phyloP scores from a whole-genome alignment of 192 early-diverging fungal species.

The Lunasporangiospora selenospora region DNA sequence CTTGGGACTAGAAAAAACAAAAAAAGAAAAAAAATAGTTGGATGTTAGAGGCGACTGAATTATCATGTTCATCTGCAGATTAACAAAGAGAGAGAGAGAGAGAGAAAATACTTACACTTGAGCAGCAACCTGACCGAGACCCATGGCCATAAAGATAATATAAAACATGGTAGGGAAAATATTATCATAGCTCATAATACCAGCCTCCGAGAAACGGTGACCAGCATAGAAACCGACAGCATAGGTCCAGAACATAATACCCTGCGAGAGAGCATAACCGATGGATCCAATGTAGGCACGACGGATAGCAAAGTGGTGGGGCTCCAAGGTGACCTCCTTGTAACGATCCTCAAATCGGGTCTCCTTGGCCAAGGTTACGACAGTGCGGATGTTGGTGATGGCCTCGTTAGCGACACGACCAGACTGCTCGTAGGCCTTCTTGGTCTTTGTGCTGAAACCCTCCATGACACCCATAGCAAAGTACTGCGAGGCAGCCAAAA shows the following conservation, averaged over 20 bases:
- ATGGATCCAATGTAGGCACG: slow-evolving; percentile 49
- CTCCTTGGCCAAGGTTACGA: slow-evolving; percentile 73
- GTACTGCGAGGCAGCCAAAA: slow-evolving; percentile 70
- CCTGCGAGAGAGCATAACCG: slow-evolving; percentile 61
- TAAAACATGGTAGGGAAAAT: slow-evolving; percentile 59
- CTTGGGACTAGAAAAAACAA: slow-evolving; percentile 55
- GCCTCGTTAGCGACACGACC: slow-evolving; percentile 82
- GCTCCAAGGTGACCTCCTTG: slow-evolving; percentile 49
- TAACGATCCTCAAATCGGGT: slow-evolving; percentile 46
- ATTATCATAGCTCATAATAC: slow-evolving; percentile 5
- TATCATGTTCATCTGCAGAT: slow-evolving; percentile 76
- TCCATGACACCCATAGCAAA: slow-evolving; percentile 63
- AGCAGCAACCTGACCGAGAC: slow-evolving; percentile 59
- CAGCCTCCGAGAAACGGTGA: slow-evolving; percentile 47
- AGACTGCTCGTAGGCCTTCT: slow-evolving; percentile 70
- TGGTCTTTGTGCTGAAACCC: slow-evolving; percentile 54
- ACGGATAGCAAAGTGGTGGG: slow-evolving; percentile 51
- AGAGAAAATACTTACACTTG: slow-evolving; percentile 48
- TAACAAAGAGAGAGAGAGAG: not conserved
- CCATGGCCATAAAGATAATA: slow-evolving; percentile 70
- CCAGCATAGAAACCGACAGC: slow-evolving; percentile 66
- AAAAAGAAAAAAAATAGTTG: slow-evolving; percentile 63
- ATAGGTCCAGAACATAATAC: slow-evolving; percentile 61
- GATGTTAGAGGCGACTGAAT: slow-evolving; percentile 72
- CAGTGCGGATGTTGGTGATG: slow-evolving; percentile 85